Evolutionary conservation across 176 grass and related monocot genomes (phyloP), one percentile per base, ranked within the genome.

Genomic region (Oryza glumipatula): DNA sequence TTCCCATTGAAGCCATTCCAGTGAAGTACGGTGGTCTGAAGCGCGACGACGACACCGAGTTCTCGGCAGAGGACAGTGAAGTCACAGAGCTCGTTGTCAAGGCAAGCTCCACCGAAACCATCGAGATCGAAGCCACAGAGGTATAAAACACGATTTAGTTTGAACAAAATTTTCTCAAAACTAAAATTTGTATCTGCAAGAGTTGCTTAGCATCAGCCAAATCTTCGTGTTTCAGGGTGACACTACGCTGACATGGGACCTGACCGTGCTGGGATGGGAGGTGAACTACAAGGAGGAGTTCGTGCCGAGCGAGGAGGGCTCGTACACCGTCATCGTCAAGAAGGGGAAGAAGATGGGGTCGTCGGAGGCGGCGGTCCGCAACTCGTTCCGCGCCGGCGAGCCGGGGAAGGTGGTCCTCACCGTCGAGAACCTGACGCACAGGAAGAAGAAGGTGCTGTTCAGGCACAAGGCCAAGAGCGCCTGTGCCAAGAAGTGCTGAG

Each of bases 231-330:
- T 85, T 30, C 86, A 98, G 96, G 91, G 66, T 54, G 96, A 88
- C 19, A 70, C 70, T 2, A 94, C 89, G 28, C 64, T 95, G 78
- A 64, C 88, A 19, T 99, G 96, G 96, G 93, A 96, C 65, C 11
- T 99, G 81, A 89, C 80, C 39, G 96, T 99, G 74, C 68, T 99
- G 26, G 96, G 93, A 2, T 99, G 96, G 96, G 96, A 99, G 52
- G 96, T 98, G 85, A 89, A 85, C 85, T 98, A 98, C 88, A 98
- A 88, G 82, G 96, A 98, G 87, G 96, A 98, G 86, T 98, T 98
- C 67, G 82, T 96, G 76, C 93, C 96, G 2, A 80, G 76, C 7
- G 89, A 98, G 64, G 93, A 94, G 87, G 93, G 91, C 52, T 89
- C 93, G 6, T 98, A 98, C 89, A 95, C 93, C 72, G 89, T 92